Evolutionary conservation across 345 rosid species (phyloP), one percentile per base, ranked within the genome.

Genomic region (Populus tremula): DNA sequence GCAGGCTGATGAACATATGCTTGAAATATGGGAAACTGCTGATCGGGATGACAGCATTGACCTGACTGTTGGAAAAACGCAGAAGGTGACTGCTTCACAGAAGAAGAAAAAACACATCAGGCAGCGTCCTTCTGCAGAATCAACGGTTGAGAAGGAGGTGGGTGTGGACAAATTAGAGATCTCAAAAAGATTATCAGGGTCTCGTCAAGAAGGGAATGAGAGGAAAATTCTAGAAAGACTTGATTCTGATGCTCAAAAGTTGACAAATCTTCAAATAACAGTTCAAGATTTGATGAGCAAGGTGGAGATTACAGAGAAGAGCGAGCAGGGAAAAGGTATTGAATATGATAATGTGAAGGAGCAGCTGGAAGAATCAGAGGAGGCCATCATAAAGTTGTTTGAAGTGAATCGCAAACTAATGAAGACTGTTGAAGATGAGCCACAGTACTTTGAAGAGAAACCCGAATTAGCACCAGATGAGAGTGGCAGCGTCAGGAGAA

Each of bases 181-280:
- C 84, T 92, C 94, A 0, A 90, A 84, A 65, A 84, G 88, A 81
- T 83, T 84, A 61, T 79, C 89, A 1, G 95, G 88, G 78, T 84
- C 92, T 62, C 83, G 78, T 77, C 87, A 85, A 78, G 92, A 88
- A 72, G 85, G 84, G 71, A 84, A 87, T 85, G 82, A 82, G 84
- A 89, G 85, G 83, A 94, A 89, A 82, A 87, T 94, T 80, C 88
- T 96, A 12, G 94, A 94, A 82, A 90, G 99, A 83, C 97, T 96
- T 35, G 87, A 90, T 82, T 94, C 97, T 6, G 99, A 96, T 83
- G 87, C 86, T 76, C 94, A 94, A 74, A 96, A 93, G 86, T 87
- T 96, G 73, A 77, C 94, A 59, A 90, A 87, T 82, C 93, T 96
- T 79, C 94, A 94, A 75, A 86, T 89, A 70, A 90, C 92, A 0